Percentiles rank a stretch among this genome's conserved stretches.
phyloP scores from a whole-genome alignment of 169 alveolate species.

The Cryptosporidium ubiquitum region DNA sequence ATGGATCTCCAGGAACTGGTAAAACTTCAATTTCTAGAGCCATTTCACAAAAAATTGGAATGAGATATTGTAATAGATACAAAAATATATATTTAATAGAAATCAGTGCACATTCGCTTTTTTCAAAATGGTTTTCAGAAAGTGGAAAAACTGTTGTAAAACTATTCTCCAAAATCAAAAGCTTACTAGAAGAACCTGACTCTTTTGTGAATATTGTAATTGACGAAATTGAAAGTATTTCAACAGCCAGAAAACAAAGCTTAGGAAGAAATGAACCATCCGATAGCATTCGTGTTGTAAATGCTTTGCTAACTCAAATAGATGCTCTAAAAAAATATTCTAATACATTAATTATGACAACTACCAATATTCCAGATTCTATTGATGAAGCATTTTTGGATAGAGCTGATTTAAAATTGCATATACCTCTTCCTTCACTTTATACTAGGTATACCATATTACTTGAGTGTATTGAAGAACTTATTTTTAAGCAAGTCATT shows the following conservation, averaged over 20 bases:
- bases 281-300: conserved; percentile 84
- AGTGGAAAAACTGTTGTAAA: conserved; percentile 84
- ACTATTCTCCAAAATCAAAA: conserved; percentile 78
- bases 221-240: conserved; percentile 85
- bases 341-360: conserved; percentile 81
- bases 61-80: conserved; percentile 79
- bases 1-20: conserved; percentile 87
- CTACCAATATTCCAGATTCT: conserved; percentile 83
- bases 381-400: conserved; percentile 85
- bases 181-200: conserved; percentile 76
- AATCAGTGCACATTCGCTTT: conserved; percentile 82
- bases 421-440: conserved; percentile 80
- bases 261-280: conserved; percentile 84
- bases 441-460: conserved; percentile 81
- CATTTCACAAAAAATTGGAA: conserved; percentile 74
- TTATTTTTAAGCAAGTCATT: conserved; percentile 30
- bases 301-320: conserved; percentile 84
- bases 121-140: conserved; percentile 85
- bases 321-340: conserved; percentile 79
- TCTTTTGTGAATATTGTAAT: conserved; percentile 79
- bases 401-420: conserved; percentile 83
- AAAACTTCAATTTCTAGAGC: conserved; percentile 72
- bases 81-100: conserved; percentile 77
- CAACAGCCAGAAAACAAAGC: conserved; percentile 81
- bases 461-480: conserved; percentile 76